phyloP scores from a whole-genome alignment of 345 rosid species.

The Citrus australasica region DNA sequence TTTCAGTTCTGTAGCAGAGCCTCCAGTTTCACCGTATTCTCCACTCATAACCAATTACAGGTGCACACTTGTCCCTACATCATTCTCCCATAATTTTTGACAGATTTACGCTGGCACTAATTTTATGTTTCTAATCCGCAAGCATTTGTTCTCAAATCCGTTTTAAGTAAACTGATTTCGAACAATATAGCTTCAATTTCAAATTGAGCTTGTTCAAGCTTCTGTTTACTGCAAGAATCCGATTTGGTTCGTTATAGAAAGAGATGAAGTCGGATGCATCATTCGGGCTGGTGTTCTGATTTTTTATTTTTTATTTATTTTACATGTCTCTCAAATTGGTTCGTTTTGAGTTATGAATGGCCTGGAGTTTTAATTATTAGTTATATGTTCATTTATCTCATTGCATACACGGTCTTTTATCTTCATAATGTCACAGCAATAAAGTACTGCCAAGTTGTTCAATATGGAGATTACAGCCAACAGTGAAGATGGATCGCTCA shows the following conservation, averaged over 20 bases:
- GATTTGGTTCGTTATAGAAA: neutral
- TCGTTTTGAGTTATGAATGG: neutral
- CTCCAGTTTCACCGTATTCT: neutral
- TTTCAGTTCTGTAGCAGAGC: neutral
- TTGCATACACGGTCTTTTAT: neutral
- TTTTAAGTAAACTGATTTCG: neutral
- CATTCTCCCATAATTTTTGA: neutral
- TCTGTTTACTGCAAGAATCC: neutral
- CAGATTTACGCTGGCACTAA: neutral
- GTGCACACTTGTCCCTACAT: neutral
- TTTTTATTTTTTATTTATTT: neutral
- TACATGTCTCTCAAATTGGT: neutral
- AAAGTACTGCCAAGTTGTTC: neutral
- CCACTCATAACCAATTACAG: neutral
- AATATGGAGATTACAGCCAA: conserved; percentile 31
- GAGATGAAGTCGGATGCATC: neutral
- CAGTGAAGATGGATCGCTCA: conserved; percentile 28
- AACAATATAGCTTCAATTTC: neutral
- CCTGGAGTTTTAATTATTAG: neutral
- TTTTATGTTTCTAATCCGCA: neutral
- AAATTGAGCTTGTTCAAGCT: neutral
- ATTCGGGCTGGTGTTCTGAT: neutral
- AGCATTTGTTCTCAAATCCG: neutral
- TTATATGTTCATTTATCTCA: neutral
- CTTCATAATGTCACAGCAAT: neutral